These are phyloP conservation scores for Penicillium taxi DNA, from an alignment of 495 filamentous ascomycete species.

Conservation along the genomic window DNA sequence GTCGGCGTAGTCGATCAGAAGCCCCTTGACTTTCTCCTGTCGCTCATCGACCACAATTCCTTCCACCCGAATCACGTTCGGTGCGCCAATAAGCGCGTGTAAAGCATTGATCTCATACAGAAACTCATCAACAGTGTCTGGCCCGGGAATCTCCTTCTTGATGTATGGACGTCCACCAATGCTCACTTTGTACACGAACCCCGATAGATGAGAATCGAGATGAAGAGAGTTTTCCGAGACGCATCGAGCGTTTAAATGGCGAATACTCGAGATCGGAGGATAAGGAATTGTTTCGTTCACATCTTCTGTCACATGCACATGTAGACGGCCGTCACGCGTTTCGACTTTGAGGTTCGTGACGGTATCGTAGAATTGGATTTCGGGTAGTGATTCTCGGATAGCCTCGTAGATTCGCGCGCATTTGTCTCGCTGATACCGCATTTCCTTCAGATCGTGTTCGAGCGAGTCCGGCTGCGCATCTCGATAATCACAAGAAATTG, in stretches of 20 bases:
- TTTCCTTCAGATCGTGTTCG: slow-evolving; percentile 68
- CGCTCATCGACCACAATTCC: slow-evolving; percentile 83
- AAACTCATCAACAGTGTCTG: slow-evolving; percentile 94
- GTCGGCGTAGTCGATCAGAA: slow-evolving; percentile 84
- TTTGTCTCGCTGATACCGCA: slow-evolving; percentile 87
- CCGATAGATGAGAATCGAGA: slow-evolving; percentile 89
- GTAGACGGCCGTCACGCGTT: slow-evolving; percentile 79
- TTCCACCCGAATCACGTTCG: slow-evolving; percentile 79
- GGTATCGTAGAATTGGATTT: slow-evolving; percentile 91
- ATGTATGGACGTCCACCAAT: slow-evolving; percentile 64
- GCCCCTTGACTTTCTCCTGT: slow-evolving; percentile 68
- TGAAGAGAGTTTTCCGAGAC: slow-evolving; percentile 66
- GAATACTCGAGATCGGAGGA: slow-evolving; percentile 64
- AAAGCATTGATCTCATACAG: slow-evolving; percentile 97
- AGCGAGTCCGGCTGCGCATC: slow-evolving; percentile 71
- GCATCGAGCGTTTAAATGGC: slow-evolving; percentile 61
- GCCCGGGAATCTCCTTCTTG: slow-evolving; percentile 97
- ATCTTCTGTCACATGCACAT: slow-evolving; percentile 98
- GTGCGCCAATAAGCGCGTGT: slow-evolving; percentile 60
- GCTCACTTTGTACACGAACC: slow-evolving; percentile 92
- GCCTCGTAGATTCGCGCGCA: slow-evolving; percentile 92
- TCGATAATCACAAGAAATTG: slow-evolving; percentile 91
- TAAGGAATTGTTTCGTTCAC: slow-evolving; percentile 91
- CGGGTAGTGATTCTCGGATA: slow-evolving; percentile 80
- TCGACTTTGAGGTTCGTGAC: slow-evolving; percentile 95